Evolutionary conservation across 2,329 filamentous ascomycete species (phyloP), one percentile per base, ranked within the genome.

Genomic region (Trichophyton schoenleinii): DNA sequence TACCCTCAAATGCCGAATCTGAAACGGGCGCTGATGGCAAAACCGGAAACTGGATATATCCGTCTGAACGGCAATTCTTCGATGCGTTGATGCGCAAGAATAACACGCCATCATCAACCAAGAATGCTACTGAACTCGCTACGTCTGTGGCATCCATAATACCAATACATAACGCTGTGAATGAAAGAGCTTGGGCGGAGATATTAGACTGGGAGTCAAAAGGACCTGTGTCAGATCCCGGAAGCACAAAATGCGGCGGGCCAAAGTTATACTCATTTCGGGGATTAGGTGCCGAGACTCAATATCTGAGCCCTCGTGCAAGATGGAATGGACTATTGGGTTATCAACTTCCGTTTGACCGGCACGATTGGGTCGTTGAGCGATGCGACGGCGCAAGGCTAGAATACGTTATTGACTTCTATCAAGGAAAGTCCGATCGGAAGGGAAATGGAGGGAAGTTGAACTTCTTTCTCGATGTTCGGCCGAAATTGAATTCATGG

Each of bases 371-470:
- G 94, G 85, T 96, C 25, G 87, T 99, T 41, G 91, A 99, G 75
- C 81, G 94, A 59, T 97, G 94, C 71, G 92, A 88, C 20, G 77
- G 77, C 5, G 70, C 72, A 62, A 84, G 83, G 69, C 78, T 99
- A 57, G 94, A 97, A 69, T 99, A 99, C 72, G 87, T 99, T 44
- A 99, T 99, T 73, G 94, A 99, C 75, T 99, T 99, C 69, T 99
- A 99, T 71, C 85, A 90, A 3, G 94, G 94, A 0, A 83, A 79
- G 67, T 72, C 79, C 34, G 61, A 60, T 53, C 65, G 59, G 38
- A 65, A 63, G n/a, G 55, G 66, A 28, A 68, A 67, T 0, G 68
- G 70, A 13, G 74, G 70, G 15, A 80, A 78, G 52, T 68, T 86
- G 66, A 86, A 80, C 66, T 87, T 87, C 67, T 86, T 83, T 69